Evolutionary conservation across 495 filamentous ascomycete species (phyloP).

Genomic region (Talaromyces nanjingensis): DNA sequence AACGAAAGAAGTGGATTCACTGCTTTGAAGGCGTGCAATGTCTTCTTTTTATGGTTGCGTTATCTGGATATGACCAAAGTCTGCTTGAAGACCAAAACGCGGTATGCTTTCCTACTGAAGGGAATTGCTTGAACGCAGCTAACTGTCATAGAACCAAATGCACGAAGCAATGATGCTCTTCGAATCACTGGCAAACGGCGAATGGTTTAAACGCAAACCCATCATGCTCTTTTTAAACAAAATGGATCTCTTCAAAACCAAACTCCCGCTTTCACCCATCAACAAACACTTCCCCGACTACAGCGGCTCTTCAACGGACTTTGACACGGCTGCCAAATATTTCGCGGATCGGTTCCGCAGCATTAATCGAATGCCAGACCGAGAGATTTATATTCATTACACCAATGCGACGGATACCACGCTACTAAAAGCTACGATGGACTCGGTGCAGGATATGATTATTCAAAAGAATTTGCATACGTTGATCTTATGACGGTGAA

Average conservation of each 20-base stretch:
- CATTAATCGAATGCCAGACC: conserved; percentile 74
- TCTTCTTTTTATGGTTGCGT: conserved; percentile 88
- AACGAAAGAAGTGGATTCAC: conserved; percentile 99
- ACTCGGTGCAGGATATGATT: conserved; percentile 97
- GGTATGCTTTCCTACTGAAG: too few relatives aligned
- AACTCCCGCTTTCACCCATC: conserved; percentile 74
- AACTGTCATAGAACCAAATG: conserved; percentile 99
- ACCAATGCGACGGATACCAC: conserved; percentile 96
- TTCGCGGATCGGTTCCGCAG: conserved; percentile 86
- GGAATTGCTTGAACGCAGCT: too few relatives aligned
- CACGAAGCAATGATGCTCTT: conserved; percentile 97
- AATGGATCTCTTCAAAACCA: conserved; percentile 94
- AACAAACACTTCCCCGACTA: conserved; percentile 93
- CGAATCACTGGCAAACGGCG: conserved; percentile 93
- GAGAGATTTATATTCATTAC: conserved; percentile 89
- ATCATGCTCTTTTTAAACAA: conserved; percentile 99
- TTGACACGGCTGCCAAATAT: conserved; percentile 64
- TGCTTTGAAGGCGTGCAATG: conserved; percentile 97
- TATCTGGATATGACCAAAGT: conserved; percentile 96
- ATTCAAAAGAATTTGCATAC: conserved; percentile 95
- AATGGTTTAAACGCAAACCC: conserved; percentile 94
- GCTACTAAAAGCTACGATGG: conserved; percentile 94
- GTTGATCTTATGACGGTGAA: conserved; percentile 70
- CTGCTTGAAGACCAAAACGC: conserved; percentile 96
- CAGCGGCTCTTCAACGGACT: conserved; percentile 49